Evolutionary conservation across 192 early-diverging fungal species (phyloP).

Genomic region (Lobosporangium transversale): DNA sequence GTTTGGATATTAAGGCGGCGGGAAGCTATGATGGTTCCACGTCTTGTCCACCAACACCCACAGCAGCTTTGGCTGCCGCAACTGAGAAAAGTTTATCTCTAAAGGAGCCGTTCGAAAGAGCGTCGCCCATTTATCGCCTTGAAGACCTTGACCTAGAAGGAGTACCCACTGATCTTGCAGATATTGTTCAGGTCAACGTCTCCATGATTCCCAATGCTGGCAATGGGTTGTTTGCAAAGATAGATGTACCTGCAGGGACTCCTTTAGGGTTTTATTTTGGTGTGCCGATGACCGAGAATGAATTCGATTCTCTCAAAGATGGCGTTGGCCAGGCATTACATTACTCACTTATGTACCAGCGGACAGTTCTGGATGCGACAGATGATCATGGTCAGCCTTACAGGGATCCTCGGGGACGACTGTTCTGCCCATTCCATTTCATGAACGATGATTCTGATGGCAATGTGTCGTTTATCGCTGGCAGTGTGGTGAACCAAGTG

Average conservation of each 20-base stretch:
- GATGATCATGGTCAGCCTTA: conserved; percentile 82
- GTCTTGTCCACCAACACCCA: conserved; percentile 32
- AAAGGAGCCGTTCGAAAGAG: not conserved
- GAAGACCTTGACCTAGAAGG: conserved; percentile 57
- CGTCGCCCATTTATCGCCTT: conserved; percentile 13
- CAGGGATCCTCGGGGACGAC: conserved; percentile 63
- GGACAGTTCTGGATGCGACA: conserved; percentile 92
- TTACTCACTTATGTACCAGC: conserved; percentile 91
- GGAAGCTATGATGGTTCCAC: conserved; percentile 7
- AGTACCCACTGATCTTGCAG: conserved; percentile 65
- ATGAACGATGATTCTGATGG: conserved; percentile 77
- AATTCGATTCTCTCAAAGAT: conserved; percentile 91
- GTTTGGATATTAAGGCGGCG: conserved; percentile 14
- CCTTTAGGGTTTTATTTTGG: conserved; percentile 95
- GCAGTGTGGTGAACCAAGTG: conserved; percentile 85
- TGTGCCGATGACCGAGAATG: conserved; percentile 95
- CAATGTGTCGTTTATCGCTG: conserved; percentile 83
- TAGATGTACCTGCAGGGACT: conserved; percentile 75
- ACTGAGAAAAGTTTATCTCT: not conserved
- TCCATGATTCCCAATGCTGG: conserved; percentile 77
- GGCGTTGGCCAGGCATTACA: conserved; percentile 79
- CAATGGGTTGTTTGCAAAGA: conserved; percentile 78
- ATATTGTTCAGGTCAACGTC: conserved; percentile 70
- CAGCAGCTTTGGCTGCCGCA: not conserved
- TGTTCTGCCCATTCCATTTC: conserved; percentile 92